phyloP scores from a whole-genome alignment of 768 basidiomycete genomes.

The Leccinellum albellum region DNA sequence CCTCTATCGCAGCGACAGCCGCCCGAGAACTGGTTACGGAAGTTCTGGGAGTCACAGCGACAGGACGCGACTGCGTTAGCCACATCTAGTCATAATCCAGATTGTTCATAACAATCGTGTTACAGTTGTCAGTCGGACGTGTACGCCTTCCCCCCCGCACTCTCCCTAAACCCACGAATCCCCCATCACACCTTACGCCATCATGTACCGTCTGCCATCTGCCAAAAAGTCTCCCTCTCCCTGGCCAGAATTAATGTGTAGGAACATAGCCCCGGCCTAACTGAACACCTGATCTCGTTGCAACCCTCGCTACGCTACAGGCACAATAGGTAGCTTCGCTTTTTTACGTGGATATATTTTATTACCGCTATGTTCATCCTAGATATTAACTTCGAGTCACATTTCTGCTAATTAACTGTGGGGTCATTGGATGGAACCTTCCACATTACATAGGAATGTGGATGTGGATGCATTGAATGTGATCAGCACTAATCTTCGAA shows the following conservation, averaged over 20 bases:
- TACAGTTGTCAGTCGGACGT: neutral
- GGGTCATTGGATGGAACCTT: slow-evolving; percentile 11
- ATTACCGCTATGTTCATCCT: slow-evolving; percentile 24
- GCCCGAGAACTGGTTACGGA: slow-evolving; percentile 41
- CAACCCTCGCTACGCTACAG: slow-evolving; percentile 8
- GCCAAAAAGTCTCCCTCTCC: slow-evolving; percentile 7
- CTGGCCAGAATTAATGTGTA: slow-evolving; percentile 3
- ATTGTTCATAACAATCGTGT: slow-evolving; percentile 5
- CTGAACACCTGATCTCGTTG: neutral
- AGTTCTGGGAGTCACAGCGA: slow-evolving; percentile 21
- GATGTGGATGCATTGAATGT: neutral
- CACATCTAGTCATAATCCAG: slow-evolving; percentile 14
- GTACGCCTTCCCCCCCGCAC: neutral
- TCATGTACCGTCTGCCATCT: neutral
- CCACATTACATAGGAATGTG: slow-evolving; percentile 3
- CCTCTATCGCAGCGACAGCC: slow-evolving; percentile 37
- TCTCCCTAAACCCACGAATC: neutral
- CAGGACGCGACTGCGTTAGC: slow-evolving; percentile 19
- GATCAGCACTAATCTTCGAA: neutral
- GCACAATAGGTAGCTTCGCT: slow-evolving; percentile 15
- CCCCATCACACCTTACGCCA: slow-evolving; percentile 1
- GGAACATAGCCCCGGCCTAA: neutral
- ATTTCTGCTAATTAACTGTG: slow-evolving; percentile 14
- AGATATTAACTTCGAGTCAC: slow-evolving; percentile 14
- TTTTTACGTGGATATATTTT: slow-evolving; percentile 27